Percentiles rank a stretch among this genome's conserved stretches.
These are phyloP conservation scores for Vitis riparia DNA, from an alignment of 164 flowering plant genomes.

Conservation along the genomic window DNA sequence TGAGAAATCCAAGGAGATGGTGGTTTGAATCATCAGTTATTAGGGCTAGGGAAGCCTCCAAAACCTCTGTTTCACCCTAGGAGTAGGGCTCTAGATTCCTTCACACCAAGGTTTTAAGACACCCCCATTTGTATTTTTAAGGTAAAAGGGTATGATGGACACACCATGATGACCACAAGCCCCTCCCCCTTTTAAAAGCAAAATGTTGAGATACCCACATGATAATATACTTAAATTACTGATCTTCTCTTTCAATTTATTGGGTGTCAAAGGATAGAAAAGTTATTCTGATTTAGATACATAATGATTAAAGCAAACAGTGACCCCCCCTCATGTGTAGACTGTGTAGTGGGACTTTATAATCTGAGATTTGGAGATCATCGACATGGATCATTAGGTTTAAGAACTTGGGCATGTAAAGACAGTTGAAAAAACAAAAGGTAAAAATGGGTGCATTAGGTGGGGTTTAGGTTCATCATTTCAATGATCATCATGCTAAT, in stretches of 20 bases:
- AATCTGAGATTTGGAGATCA: conserved; percentile 15
- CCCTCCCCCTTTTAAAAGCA: conserved; percentile 21
- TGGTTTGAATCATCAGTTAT: conserved; percentile 12
- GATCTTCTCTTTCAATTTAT: conserved; percentile 3
- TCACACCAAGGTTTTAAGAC: conserved; percentile 2
- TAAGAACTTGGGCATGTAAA: conserved; percentile 5
- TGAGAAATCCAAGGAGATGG: conserved; percentile 13
- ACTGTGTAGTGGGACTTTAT: conserved; percentile 1
- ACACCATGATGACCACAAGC: conserved; percentile 8
- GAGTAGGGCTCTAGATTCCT: conserved; percentile 28
- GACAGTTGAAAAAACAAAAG: conserved; percentile 4
- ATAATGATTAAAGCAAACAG: conserved; percentile 12
- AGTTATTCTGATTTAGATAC: conserved; percentile 11
- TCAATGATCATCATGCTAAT: background rate
- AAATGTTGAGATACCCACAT: conserved; percentile 21
- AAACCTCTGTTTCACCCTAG: background rate
- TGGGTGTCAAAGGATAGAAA: conserved; percentile 9
- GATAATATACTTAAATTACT: conserved; percentile 35
- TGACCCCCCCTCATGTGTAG: background rate
- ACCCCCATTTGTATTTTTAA: conserved; percentile 4
- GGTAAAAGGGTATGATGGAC: background rate
- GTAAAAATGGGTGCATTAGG: too few relatives aligned
- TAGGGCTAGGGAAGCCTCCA: conserved; percentile 14
- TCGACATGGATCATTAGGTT: conserved; percentile 10
- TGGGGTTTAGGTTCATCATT: background rate